Conservation (phyloP, 2,329 filamentous ascomycete genomes). For the Xylaria sp. region DNA sequence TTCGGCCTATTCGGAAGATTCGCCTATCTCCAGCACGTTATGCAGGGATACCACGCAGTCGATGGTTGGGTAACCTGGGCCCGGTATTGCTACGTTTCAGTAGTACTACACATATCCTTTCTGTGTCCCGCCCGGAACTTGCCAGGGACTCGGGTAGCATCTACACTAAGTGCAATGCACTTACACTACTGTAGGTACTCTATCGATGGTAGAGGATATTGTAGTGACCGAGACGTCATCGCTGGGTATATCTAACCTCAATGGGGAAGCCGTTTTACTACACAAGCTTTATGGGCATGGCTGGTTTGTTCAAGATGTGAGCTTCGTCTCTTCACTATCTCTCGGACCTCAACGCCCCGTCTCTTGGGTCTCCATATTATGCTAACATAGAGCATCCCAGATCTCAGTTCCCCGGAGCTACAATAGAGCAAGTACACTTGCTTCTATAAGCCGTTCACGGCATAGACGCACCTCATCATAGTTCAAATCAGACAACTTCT, state of each 20-base stretch:
- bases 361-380: neutral
- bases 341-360: neutral
- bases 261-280: slow-evolving; percentile 19
- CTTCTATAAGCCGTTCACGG: slow-evolving; percentile 4
- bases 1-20: slow-evolving; percentile 38
- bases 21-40: slow-evolving; percentile 38
- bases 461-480: slow-evolving; percentile 12
- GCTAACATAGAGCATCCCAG: slow-evolving; percentile 14
- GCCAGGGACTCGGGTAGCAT: slow-evolving; percentile 32
- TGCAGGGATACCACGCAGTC: slow-evolving; percentile 32
- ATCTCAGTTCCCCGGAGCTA: neutral
- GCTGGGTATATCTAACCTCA: slow-evolving; percentile 18
- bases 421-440: neutral
- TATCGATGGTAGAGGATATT: slow-evolving; percentile 2
- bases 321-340: neutral
- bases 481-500: slow-evolving; percentile 7
- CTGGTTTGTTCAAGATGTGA: slow-evolving; percentile 5
- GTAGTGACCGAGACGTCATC: slow-evolving; percentile 19
- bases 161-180: slow-evolving; percentile 7
- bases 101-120: slow-evolving; percentile 20
- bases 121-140: slow-evolving; percentile 15
- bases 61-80: slow-evolving; percentile 23
- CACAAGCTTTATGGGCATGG: slow-evolving; percentile 13
- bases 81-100: slow-evolving; percentile 31
- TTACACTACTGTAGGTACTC: neutral